Evolutionary conservation across 106 monocot genomes (phyloP), one percentile per base, ranked within the genome.

Genomic region (Dendrobium huoshanense): DNA sequence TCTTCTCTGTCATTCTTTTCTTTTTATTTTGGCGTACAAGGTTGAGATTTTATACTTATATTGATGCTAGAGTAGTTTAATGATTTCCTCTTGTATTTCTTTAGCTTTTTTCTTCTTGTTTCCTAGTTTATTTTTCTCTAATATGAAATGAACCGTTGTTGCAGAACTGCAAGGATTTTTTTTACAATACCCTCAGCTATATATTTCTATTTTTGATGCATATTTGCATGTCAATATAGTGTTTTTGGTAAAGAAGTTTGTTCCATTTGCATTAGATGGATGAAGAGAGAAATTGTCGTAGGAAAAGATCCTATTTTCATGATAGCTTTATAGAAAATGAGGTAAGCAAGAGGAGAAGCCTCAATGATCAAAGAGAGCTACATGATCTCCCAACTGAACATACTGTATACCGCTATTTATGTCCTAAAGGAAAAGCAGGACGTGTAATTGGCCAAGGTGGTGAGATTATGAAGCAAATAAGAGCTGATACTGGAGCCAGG

Each of bases 391-490:
- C 77, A 15, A 48, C 80, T 75, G 84, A 88, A n/a, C 84, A 88
- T 67, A 88, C 85, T 45, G 87, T 87, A 3, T 91, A 91, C 9
- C 80, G 88, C n/a, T 91, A 87, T 80, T 79, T 91, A 73, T 91
- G 91, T 51, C 88, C 88, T 0, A 80, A 68, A 18, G 79, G 73
- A 80, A 88, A 88, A 74, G 85, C 85, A 37, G 91, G 91, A 44
- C 85, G 79, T 31, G 83, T 91, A 10, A 88, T 91, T 65, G 91
- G 88, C 25, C 85, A 85, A 76, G 91, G 91, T 79, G 91, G 91
- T 67, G 91, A 91, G 77, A 87, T 87, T 68, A 86, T 88, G 15
- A 88, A 88, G 77, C 84, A 88, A 58, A 56, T 91, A 70, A 88
- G 88, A 85, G 70, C 83, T 79, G 88, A 88, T 59, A 88, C 67